Evolutionary conservation across 179 eudicot species (phyloP), one percentile per base, ranked within the genome.

Genomic region (Beta macrorhiza): DNA sequence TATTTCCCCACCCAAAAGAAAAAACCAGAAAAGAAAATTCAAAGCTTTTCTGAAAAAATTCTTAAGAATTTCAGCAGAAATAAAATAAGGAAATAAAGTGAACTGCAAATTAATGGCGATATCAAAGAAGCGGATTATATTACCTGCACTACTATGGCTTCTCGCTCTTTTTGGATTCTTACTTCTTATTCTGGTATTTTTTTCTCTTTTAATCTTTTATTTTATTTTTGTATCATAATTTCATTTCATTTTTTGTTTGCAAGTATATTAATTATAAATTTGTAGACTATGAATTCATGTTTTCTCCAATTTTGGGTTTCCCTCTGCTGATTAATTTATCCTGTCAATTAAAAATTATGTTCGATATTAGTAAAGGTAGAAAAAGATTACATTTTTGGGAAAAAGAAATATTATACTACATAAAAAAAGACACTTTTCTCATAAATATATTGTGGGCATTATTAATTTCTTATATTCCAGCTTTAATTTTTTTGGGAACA

Each of bases 131-230:
- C 45, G 67, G 58, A 82, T 85, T 51, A 56, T 74, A 13, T 63
- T 69, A 65, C 78, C 78, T 64, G 83, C 85, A 37, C 55, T 85
- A 14, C 75, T 85, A 57, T 85, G 87, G 87, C 71, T 79, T 51
- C 79, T 85, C 20, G 87, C 87, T 79, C 87, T 85, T 71, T 63
- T 85, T 55, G 87, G 72, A 15, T 79, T 84, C 10, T 78, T 85
- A 72, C 73, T 85, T 51, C 57, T 85, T 3, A 84, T 85, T 67
- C 81, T 82, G 85, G 87, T 85, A 75, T 8, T 25, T 55, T 49
- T 47, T 44, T 2, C 56, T 37, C 2, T 2, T 37, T 37, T 37
- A 2, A 4, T 1, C 49, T 7, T 37, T 8, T 42, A 0, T 19
- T 11, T 45, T 9, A 1, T 42, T 67, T 52, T 20, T 2, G 12